These are phyloP conservation scores for Chytriomyces confervae DNA, from an alignment of 192 early-diverging fungal genomes.

Conservation along the genomic window DNA sequence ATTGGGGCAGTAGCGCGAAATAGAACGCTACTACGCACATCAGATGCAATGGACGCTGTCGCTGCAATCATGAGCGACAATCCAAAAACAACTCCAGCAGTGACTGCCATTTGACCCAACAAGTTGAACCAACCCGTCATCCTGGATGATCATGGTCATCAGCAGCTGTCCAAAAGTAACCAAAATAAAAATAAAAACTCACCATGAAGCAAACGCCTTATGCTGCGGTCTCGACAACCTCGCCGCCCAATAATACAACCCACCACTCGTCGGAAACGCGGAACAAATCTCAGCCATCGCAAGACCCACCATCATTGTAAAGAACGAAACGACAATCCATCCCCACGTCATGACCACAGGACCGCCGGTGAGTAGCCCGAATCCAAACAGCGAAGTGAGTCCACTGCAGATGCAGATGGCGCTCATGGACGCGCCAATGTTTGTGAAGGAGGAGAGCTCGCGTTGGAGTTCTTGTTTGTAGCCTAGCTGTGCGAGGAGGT, in stretches of 20 bases:
- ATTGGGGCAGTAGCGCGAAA: not conserved
- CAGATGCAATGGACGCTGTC: constrained; percentile 22
- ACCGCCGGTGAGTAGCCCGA: constrained; percentile 30
- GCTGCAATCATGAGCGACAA: constrained; percentile 20
- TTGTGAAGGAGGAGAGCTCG: constrained; percentile 30
- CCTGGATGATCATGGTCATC: not conserved
- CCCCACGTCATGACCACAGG: constrained; percentile 43
- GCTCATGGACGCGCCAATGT: constrained; percentile 38
- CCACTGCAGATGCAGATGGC: constrained; percentile 40
- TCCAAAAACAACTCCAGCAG: constrained; percentile 16
- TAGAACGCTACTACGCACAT: not conserved
- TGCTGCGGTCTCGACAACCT: constrained; percentile 28
- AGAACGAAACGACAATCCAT: constrained; percentile 32
- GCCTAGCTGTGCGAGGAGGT: constrained; percentile 37
- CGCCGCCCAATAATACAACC: constrained; percentile 40
- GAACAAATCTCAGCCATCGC: constrained; percentile 48
- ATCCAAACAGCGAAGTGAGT: constrained; percentile 34
- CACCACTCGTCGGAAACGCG: constrained; percentile 37
- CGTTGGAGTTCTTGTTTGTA: constrained; percentile 47
- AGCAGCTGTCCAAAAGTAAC: too few relatives aligned
- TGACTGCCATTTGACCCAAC: constrained; percentile 41
- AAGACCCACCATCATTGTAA: constrained; percentile 25
- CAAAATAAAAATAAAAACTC: not conserved
- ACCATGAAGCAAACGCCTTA: constrained; percentile 36
- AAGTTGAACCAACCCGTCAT: constrained; percentile 44